Conservation (phyloP, 2,329 filamentous ascomycete species). For the Alternaria triticimaculans region DNA sequence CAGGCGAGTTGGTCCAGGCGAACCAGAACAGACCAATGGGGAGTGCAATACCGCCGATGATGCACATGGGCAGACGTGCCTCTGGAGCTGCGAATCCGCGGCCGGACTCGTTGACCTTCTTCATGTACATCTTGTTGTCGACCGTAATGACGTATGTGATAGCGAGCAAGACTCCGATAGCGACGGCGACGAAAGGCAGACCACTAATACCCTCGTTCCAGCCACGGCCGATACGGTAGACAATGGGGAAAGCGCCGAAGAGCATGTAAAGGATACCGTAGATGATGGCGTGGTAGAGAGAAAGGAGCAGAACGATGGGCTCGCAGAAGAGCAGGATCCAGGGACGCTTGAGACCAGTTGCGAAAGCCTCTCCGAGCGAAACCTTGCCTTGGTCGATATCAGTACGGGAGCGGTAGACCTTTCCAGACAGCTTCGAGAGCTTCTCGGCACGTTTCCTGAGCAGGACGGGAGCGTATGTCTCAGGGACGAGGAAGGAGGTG, state of each 20-base stretch:
- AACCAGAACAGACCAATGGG: slow-evolving; percentile 59
- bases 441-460: slow-evolving; percentile 58
- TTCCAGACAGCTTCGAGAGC: slow-evolving; percentile 58
- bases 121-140: slow-evolving; percentile 47
- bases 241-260: slow-evolving; percentile 61
- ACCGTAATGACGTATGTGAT: slow-evolving; percentile 58
- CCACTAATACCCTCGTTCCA: slow-evolving; percentile 49
- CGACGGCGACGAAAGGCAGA: slow-evolving; percentile 69
- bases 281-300: slow-evolving; percentile 66
- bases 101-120: slow-evolving; percentile 53
- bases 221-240: slow-evolving; percentile 61
- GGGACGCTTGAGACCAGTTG: slow-evolving; percentile 66
- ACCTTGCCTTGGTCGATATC: slow-evolving; percentile 53
- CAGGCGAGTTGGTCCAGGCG: slow-evolving; percentile 55
- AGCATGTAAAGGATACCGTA: slow-evolving; percentile 60
- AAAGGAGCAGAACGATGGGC: slow-evolving; percentile 70
- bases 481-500: slow-evolving; percentile 55
- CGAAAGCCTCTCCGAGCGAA: slow-evolving; percentile 59
- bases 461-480: slow-evolving; percentile 65
- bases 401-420: slow-evolving; percentile 60
- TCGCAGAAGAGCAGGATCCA: slow-evolving; percentile 74
- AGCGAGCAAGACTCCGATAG: slow-evolving; percentile 68
- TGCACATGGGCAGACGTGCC: slow-evolving; percentile 66
- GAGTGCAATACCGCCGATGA: slow-evolving; percentile 67
- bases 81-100: slow-evolving; percentile 69